Percentiles rank a stretch among this genome's conserved stretches.
phyloP scores from a whole-genome alignment of 257 asterid species.

The Cruciata laevipes region DNA sequence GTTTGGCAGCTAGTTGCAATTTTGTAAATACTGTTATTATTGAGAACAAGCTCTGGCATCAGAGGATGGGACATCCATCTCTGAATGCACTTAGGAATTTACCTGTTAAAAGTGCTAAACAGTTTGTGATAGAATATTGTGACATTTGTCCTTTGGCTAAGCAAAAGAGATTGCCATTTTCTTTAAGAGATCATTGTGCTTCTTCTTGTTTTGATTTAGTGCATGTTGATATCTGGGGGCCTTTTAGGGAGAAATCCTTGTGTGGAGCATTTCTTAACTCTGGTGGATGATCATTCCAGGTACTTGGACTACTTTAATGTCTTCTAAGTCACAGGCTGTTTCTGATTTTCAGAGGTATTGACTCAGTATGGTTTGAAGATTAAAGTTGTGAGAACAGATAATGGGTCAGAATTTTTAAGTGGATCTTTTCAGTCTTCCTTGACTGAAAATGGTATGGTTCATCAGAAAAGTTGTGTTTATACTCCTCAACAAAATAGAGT shows the following conservation, averaged over 20 bases:
- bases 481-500: neutral
- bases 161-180: too few species aligned
- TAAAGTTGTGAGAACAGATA: neutral
- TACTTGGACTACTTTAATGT: neutral
- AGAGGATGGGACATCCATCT: neutral
- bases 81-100: neutral
- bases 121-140: neutral
- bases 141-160: neutral
- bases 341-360: too few species aligned
- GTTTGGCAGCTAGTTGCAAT: too few species aligned
- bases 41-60: neutral
- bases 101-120: neutral
- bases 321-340: neutral
- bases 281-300: neutral
- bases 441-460: neutral
- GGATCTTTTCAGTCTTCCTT: neutral
- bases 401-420: neutral
- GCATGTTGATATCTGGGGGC: too few species aligned
- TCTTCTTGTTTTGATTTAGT: too few species aligned
- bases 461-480: neutral
- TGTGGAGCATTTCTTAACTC: neutral
- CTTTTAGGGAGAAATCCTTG: too few species aligned
- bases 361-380: too few species aligned
- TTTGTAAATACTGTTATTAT: too few species aligned
- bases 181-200: too few species aligned